phyloP scores from a whole-genome alignment of 768 basidiomycete species.

The Ephemerocybe angulata region DNA sequence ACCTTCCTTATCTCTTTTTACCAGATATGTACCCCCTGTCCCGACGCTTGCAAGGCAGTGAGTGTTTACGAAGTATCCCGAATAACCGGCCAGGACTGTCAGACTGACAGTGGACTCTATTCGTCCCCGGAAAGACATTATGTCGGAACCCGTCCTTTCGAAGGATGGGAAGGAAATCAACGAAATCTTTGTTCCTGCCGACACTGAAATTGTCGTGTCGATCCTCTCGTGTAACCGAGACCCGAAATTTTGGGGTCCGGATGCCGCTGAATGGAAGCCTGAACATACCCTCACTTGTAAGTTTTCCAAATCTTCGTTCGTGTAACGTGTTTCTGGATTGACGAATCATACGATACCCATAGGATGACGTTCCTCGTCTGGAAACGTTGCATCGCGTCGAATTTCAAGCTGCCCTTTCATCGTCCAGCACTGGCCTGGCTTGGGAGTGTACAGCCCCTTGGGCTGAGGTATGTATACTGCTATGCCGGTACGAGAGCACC shows the following conservation, averaged over 20 bases:
- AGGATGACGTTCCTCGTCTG: conserved; percentile 22
- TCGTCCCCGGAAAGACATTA: conserved; percentile 29
- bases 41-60: background rate
- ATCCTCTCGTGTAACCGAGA: conserved; percentile 32
- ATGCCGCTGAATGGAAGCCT: conserved; percentile 40
- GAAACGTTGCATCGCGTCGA: conserved; percentile 22
- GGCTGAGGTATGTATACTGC: too few relatives aligned
- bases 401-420: conserved; percentile 58
- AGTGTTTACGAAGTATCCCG: too few relatives aligned
- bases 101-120: too few relatives aligned
- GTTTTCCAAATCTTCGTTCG: too few relatives aligned
- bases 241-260: conserved; percentile 37
- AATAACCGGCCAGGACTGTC: too few relatives aligned
- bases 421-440: too few relatives aligned
- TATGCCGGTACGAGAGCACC: too few relatives aligned
- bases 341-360: background rate
- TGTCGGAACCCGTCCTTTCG: too few relatives aligned
- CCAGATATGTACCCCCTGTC: background rate
- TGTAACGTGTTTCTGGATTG: too few relatives aligned
- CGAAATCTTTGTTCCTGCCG: conserved; percentile 39
- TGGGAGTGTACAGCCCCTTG: too few relatives aligned
- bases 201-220: conserved; percentile 38
- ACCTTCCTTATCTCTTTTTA: background rate
- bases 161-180: too few relatives aligned
- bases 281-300: conserved; percentile 24